phyloP scores from a whole-genome alignment of 2,329 filamentous ascomycete genomes.

The Cladophialophora yegresii region DNA sequence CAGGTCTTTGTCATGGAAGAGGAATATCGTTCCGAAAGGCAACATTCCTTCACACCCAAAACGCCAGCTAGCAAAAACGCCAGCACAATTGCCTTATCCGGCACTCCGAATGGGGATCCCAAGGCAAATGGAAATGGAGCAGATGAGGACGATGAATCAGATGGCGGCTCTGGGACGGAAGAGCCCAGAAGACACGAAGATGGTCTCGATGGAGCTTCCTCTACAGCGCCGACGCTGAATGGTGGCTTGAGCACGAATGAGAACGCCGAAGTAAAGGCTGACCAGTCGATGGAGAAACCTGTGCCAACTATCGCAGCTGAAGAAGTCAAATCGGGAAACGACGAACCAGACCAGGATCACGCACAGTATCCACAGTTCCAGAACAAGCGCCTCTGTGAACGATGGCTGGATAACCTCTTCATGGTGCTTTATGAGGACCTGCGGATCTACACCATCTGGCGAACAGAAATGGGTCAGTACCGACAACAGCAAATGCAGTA shows the following conservation, averaged over 20 bases:
- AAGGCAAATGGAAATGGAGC: slow-evolving; percentile 42
- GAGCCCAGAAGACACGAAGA: slow-evolving; percentile 32
- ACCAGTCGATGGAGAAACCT: slow-evolving; percentile 69
- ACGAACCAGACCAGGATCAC: slow-evolving; percentile 66
- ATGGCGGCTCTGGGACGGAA: slow-evolving; percentile 35
- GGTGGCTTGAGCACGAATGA: slow-evolving; percentile 34
- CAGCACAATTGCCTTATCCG: slow-evolving; percentile 75
- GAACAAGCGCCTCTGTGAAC: slow-evolving; percentile 94
- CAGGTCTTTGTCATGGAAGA: slow-evolving; percentile 99
- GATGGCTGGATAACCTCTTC: slow-evolving; percentile 97
- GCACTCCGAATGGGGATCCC: slow-evolving; percentile 58
- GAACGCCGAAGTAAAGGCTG: slow-evolving; percentile 38
- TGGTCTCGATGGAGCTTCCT: slow-evolving; percentile 37
- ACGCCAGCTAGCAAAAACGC: slow-evolving; percentile 65
- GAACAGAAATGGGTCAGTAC: slow-evolving; percentile 95
- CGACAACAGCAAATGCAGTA: slow-evolving; percentile 91
- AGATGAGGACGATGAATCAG: slow-evolving; percentile 37
- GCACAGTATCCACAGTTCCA: slow-evolving; percentile 85
- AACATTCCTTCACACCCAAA: slow-evolving; percentile 53
- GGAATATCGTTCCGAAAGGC: slow-evolving; percentile 81
- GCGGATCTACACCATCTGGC: slow-evolving; percentile 98
- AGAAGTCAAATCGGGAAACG: slow-evolving; percentile 72
- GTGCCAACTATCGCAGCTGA: slow-evolving; percentile 75
- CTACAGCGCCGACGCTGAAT: slow-evolving; percentile 40
- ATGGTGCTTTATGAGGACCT: slow-evolving; percentile 99